These are phyloP conservation scores for Eragrostis nindensis DNA, from an alignment of 176 grass and related monocot genomes.

Conservation along the genomic window DNA sequence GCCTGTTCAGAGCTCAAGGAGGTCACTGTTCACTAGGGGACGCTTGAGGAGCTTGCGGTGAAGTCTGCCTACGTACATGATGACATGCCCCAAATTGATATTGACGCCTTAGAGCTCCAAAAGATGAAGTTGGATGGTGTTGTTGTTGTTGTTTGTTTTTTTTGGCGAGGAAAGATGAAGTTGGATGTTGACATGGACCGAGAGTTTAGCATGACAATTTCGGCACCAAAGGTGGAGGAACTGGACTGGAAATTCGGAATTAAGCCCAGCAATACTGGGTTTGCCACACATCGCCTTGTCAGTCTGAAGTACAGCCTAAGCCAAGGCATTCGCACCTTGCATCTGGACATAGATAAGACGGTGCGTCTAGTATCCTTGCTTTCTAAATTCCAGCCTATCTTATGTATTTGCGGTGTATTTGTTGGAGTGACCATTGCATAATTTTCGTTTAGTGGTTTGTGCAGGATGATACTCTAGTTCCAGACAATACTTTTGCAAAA, in stretches of 20 bases:
- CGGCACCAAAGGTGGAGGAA: background rate
- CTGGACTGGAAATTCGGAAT: background rate
- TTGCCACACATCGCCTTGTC: background rate
- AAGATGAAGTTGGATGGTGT: too few species aligned
- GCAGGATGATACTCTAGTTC: background rate
- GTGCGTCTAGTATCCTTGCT: background rate
- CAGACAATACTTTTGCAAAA: background rate
- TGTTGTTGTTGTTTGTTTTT: too few species aligned
- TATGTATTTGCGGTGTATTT: background rate
- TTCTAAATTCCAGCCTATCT: background rate
- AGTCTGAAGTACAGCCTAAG: background rate
- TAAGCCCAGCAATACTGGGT: background rate
- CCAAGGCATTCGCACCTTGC: background rate
- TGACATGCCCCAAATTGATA: background rate
- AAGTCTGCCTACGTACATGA: background rate
- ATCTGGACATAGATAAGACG: background rate
- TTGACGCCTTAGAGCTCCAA: background rate
- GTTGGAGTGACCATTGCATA: background rate
- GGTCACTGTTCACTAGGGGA: background rate
- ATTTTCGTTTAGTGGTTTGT: background rate
- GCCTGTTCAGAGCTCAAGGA: background rate
- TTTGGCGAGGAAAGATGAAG: too few species aligned
- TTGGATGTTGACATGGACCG: background rate
- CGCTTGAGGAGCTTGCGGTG: background rate
- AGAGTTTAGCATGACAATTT: background rate